Percentiles rank a stretch among this genome's conserved stretches.
These are phyloP conservation scores for Thuidium tamariscinum DNA, from an alignment of 225 moss, liverwort and hornwort genomes.

Conservation along the genomic window DNA sequence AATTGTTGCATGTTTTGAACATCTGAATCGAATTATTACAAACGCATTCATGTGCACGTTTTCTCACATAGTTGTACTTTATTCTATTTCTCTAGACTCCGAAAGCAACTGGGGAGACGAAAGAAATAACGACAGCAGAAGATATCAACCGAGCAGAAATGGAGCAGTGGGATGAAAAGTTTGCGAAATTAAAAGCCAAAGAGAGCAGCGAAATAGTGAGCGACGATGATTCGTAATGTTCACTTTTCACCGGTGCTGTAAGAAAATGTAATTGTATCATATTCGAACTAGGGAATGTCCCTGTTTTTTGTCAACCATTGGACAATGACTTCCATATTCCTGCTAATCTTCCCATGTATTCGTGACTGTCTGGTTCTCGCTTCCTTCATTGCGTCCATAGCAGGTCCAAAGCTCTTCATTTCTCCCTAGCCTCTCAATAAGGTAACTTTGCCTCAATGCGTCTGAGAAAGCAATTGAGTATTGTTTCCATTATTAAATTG, in stretches of 20 bases:
- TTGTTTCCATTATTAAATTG: neutral
- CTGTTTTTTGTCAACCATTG: neutral
- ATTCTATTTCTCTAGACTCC: neutral
- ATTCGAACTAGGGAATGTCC: neutral
- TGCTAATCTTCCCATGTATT: neutral
- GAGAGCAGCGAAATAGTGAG: conserved; percentile 6
- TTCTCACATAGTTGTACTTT: neutral
- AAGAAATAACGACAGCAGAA: conserved; percentile 42
- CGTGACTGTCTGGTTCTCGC: neutral
- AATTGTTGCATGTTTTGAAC: neutral
- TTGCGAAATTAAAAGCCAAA: conserved; percentile 27
- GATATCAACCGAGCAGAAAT: conserved; percentile 45
- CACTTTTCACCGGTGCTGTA: neutral
- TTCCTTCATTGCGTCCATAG: neutral
- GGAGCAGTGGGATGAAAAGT: conserved; percentile 77
- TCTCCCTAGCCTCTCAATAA: neutral
- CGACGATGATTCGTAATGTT: conserved; percentile 4
- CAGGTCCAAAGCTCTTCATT: neutral
- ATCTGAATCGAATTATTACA: neutral
- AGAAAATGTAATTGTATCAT: neutral
- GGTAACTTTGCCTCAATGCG: neutral
- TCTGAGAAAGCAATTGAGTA: neutral
- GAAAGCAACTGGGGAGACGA: conserved; percentile 9
- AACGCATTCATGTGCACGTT: neutral
- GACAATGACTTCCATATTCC: neutral